Evolutionary conservation across 2,329 filamentous ascomycete genomes (phyloP).

Genomic region (Fusarium foetens): DNA sequence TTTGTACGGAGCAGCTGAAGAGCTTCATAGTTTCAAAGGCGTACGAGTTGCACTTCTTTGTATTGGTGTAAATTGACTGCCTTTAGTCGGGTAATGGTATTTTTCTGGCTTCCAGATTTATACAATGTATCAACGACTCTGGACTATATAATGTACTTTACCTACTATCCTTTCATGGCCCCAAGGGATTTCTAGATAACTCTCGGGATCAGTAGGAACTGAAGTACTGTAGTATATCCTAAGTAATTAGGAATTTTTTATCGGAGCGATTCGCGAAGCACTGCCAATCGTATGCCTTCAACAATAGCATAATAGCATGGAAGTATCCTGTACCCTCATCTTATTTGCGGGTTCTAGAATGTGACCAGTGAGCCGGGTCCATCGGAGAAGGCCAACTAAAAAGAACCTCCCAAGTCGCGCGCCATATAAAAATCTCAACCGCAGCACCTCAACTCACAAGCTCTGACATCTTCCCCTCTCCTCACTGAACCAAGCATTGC

Average conservation of each 20-base stretch:
- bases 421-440: constrained; percentile 44
- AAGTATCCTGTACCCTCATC: constrained; percentile 9
- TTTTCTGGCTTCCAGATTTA: background rate
- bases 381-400: constrained; percentile 32
- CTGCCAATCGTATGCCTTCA: background rate
- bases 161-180: background rate
- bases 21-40: no score
- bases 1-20: background rate
- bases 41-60: background rate
- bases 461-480: background rate
- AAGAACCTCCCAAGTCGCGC: constrained; percentile 30
- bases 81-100: no score
- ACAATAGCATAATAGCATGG: background rate
- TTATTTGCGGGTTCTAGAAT: constrained; percentile 31
- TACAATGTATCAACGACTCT: background rate
- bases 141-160: background rate
- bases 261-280: background rate
- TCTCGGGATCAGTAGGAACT: background rate
- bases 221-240: background rate
- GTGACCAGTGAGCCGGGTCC: constrained; percentile 34
- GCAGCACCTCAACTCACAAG: constrained; percentile 28
- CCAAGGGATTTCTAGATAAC: background rate
- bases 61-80: background rate
- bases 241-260: background rate
- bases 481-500: background rate